phyloP scores from a whole-genome alignment of 2,329 filamentous ascomycete species.

The Verticillium isaacii region DNA sequence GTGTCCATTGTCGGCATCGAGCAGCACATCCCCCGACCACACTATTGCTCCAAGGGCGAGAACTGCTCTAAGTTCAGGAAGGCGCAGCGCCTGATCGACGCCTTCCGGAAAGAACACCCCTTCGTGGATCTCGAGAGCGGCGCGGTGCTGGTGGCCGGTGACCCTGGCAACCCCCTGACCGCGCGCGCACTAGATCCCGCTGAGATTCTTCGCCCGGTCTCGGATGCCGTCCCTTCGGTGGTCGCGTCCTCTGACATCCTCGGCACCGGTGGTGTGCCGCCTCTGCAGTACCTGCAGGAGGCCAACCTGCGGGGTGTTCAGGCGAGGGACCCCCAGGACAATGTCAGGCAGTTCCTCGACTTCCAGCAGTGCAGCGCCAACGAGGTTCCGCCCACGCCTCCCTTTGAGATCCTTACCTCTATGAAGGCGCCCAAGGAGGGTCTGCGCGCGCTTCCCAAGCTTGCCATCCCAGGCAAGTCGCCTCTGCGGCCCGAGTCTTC shows the following conservation, averaged over 20 bases:
- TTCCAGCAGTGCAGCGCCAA: constrained; percentile 65
- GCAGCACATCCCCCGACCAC: constrained; percentile 78
- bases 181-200: constrained; percentile 48
- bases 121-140: constrained; percentile 57
- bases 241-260: constrained; percentile 89
- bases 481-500: constrained; percentile 20
- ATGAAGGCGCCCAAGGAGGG: constrained; percentile 44
- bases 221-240: constrained; percentile 73
- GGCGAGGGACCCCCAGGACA: constrained; percentile 80
- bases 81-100: constrained; percentile 71
- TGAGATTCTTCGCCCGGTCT: constrained; percentile 59
- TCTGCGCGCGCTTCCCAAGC: constrained; percentile 56
- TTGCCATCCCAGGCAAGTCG: constrained; percentile 49
- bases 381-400: constrained; percentile 64
- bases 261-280: constrained; percentile 60
- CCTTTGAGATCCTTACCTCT: constrained; percentile 58
- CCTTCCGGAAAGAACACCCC: constrained; percentile 72
- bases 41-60: constrained; percentile 81
- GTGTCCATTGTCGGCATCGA: constrained; percentile 91
- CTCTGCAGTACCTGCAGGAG: constrained; percentile 68
- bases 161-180: constrained; percentile 72
- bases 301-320: constrained; percentile 66
- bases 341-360: constrained; percentile 83
- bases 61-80: constrained; percentile 78
- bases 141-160: constrained; percentile 70